phyloP scores from a whole-genome alignment of 148 eudicot species.

The Heliamphora exappendiculata region DNA sequence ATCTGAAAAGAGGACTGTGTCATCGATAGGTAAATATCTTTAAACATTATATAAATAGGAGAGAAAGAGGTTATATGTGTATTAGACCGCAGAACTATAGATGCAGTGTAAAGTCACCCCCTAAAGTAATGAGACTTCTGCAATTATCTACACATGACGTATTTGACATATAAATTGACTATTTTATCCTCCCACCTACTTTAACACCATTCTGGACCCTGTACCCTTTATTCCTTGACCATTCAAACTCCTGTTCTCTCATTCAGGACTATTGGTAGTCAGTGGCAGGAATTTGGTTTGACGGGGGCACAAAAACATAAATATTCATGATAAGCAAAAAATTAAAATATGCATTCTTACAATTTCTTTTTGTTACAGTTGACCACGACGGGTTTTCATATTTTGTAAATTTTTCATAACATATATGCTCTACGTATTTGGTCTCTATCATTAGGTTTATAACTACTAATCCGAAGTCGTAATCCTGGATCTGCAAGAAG shows the following conservation, averaged over 20 bases:
- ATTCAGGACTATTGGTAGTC: neutral
- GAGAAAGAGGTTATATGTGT: neutral
- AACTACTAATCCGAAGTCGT: too few relatives aligned
- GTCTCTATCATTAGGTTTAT: too few relatives aligned
- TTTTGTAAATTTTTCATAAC: too few relatives aligned
- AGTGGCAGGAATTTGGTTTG: too few relatives aligned
- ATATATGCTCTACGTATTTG: too few relatives aligned
- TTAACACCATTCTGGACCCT: neutral
- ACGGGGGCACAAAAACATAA: too few relatives aligned
- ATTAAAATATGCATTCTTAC: too few relatives aligned
- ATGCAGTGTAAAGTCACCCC: neutral
- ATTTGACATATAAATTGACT: neutral
- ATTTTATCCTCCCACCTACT: neutral
- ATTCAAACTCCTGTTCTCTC: neutral
- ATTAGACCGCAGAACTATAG: neutral
- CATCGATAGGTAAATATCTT: conserved; percentile 5
- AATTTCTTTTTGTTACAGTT: too few relatives aligned
- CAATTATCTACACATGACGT: neutral
- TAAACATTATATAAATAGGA: neutral
- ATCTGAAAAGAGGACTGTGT: conserved; percentile 40
- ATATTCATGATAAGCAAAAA: too few relatives aligned
- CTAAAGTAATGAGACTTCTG: neutral
- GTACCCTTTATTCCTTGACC: neutral
- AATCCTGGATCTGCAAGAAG: too few relatives aligned
- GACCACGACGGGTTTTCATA: too few relatives aligned